Evolutionary conservation across 108 stramenopile species (phyloP), one percentile per base, ranked within the genome.

Genomic region (Nitzschia putrida): DNA sequence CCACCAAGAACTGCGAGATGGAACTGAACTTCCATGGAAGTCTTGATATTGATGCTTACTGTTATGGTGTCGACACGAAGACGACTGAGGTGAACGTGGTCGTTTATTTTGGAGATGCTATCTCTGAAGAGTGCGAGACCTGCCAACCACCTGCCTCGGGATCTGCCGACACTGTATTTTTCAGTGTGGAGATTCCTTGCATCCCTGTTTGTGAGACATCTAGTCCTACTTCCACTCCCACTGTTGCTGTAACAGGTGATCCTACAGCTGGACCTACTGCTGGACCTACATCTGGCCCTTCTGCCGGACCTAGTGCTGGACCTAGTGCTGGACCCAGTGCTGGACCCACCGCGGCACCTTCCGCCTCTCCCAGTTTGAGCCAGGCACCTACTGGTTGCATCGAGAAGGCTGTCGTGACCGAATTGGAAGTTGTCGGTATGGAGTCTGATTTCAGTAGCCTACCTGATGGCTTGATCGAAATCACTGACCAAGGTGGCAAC

Each of bases 291-390:
- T 39, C 38, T 60, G 58, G 58, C 8, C 58, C 58, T 13, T 29
- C 58, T 26, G 9, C 38, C 7, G 58, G 39, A 40, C 58, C 58
- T 8, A 60, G 24, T 8, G 58, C 9, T 37, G 58, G 58, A 40
- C 58, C 58, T 12, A 60, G 24, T 60, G 12, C 37, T 21, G 58
- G 22, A 60, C 58, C 58, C 8, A 34, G 24, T 60, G 9, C 37
- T 40, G 58, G 58, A 16, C 64, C 64, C 53, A 64, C 45, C 22
- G 12, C 47, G 20, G 53, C 53, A 54, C 66, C 66, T 9, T n/a
- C 53, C 9, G 26, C 14, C 14, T 16, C 53, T 53, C 52, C 24
- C 11, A 54, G n/a, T n/a, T n/a, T n/a, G n/a, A n/a, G n/a, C n/a
- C n/a, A n/a, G n/a, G n/a, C n/a, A n/a, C n/a, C n/a, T n/a, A n/a